Base-by-base conservation (phyloP, 2,329 filamentous ascomycete species). In the Fusarium albidum region DNA sequence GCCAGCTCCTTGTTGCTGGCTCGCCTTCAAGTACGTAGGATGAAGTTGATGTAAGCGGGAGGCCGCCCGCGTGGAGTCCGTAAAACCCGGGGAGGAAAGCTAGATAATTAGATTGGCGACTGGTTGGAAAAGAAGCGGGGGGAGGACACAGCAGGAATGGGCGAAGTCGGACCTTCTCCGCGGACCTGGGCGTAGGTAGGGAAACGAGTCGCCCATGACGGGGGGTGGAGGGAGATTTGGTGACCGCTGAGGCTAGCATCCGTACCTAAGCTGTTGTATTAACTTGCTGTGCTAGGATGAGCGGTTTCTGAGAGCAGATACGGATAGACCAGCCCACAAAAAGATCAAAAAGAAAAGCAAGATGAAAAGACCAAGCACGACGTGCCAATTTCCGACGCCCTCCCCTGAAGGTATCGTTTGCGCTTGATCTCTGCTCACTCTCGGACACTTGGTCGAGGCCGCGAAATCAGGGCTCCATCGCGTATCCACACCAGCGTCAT, bases 401-500 rank as follows among this genome's bases (percentile, higher is more conserved):
- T 25, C 27, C 25, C 26, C 28, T 54, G 27, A 33, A 8, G 34
- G 33, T 39, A 13, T 46, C 27, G 25, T 28, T 8, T 31, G 33
- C 14, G 12, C 15, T 34, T 32, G 31, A 41, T 42, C 51, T 44
- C 28, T 55, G 54, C 21, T 21, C 21, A 7, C 28, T 28, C 35
- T 59, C 18, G 41, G 32, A 51, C 25, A 39, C 14, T 41, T 49
- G 25, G 11, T 15, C n/a, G 35, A 46, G 11, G 39, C 45, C 49
- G 58, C 54, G 49, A 37, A 34, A 38, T 42, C 58, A 51, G 33
- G 49, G 58, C 44, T 59, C 58, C 58, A 62, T 58, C 50, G 35
- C 35, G 52, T 31, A 58, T 59, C 58, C 58, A 61, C 58, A 62
- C 21, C 58, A 18, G 54, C 54, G 58, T 62, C 58, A 55, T 62